Evolutionary conservation across 371 early-diverging fungal genomes (phyloP).

Genomic region (Apophysomyces trapeziformis): DNA sequence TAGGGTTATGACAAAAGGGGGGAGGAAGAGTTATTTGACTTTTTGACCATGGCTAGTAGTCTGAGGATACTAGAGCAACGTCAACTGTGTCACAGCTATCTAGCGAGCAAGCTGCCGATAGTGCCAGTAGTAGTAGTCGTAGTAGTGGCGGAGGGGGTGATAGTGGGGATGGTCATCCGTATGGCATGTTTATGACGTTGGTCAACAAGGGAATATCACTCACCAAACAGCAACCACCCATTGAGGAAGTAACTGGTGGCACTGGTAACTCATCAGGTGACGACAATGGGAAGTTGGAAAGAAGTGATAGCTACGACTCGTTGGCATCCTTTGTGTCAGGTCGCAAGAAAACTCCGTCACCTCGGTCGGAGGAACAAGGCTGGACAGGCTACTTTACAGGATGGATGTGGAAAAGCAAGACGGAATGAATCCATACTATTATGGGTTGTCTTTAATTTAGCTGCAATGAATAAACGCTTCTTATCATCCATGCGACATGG

Average conservation of each 20-base stretch:
- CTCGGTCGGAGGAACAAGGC: slow-evolving; percentile 2
- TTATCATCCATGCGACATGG: too few species aligned
- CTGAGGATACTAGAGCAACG: background rate
- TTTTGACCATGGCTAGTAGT: background rate
- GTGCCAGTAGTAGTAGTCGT: too few species aligned
- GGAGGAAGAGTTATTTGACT: background rate
- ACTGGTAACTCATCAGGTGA: background rate
- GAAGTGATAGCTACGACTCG: slow-evolving; percentile 17
- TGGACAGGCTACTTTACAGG: slow-evolving; percentile 15
- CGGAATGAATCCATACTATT: background rate
- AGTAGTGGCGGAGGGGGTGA: too few species aligned
- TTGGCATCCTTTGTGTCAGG: slow-evolving; percentile 10
- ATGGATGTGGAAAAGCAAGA: slow-evolving; percentile 13
- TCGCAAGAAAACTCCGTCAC: slow-evolving; percentile 5
- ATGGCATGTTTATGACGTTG: slow-evolving; percentile 2
- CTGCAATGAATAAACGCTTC: too few species aligned
- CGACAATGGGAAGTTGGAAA: background rate
- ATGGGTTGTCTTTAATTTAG: background rate
- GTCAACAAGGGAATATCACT: slow-evolving; percentile 5
- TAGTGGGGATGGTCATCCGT: background rate
- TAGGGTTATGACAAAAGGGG: background rate
- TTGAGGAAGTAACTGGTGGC: background rate
- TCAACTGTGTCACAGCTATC: background rate
- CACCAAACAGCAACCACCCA: background rate
- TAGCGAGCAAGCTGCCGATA: background rate